Base-by-base conservation (phyloP, 108 stramenopile genomes). In the Fragilariopsis cylindrus region DNA sequence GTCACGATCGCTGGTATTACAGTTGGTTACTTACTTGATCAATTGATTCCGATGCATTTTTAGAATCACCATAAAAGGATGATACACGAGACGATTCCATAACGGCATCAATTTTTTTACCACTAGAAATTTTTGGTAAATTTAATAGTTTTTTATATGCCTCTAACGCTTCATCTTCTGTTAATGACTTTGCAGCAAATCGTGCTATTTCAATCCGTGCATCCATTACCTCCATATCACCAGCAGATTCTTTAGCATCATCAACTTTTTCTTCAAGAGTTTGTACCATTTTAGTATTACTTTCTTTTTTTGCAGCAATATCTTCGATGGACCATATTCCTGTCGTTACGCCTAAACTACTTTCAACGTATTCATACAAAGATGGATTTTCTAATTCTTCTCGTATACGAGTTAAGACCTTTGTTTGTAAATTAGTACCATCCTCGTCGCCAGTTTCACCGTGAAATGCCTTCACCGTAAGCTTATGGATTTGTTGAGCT, bases 171-270 rank as follows among this genome's bases (percentile, higher is more conserved):
- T 78, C 83, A 47, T 92, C 84, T 74, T 88, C 84, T 46, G 89
- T 77, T 74, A 93, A 86, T 42, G 92, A 88, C 74, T 91, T 90
- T 45, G 97, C 95, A 43, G 81, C 84, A 87, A 95, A 93, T 64
- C 89, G 77, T 15, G 97, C 99, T 46, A 90, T 72, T 64, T 81
- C 86, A 69, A 97, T 81, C 43, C 87, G 72, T 7, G 96, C 96
- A 39, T 98, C 96, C 80, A 98, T 84, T 57, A 99, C 97, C 85
- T 99, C 99, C 90, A 96, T 96, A 72, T 99, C 98, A n/a, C 97
- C 98, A 4, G 91, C 92, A 73, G 90, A 92, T 67, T 95, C 96
- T 74, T 90, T 85, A 47, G 97, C 97, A 66, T 91, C 87, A 68
- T 86, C 76, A 0, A 91, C 82, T 52, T 82, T 85, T 7, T 63